Conservation (phyloP, 176 grass and related monocot species). For the Carex parvula region DNA sequence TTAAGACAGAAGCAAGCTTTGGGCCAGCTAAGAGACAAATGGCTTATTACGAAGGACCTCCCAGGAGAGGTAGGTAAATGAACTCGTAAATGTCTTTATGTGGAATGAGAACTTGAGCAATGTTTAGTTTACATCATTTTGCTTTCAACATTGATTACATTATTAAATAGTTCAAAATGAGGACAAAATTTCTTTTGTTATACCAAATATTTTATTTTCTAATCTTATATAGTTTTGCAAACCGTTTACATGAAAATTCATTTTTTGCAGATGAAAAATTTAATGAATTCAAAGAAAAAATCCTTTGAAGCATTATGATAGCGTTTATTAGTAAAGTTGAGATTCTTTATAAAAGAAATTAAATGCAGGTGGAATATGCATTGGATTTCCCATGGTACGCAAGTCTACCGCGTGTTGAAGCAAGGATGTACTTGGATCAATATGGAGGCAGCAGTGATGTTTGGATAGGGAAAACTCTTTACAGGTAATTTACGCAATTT, state of each 20-base stretch:
- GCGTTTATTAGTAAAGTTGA: not conserved
- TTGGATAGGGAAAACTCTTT: constrained; percentile 95
- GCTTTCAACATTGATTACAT: not conserved
- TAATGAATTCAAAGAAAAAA: not conserved
- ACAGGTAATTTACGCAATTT: constrained; percentile 46
- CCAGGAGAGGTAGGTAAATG: constrained; percentile 56
- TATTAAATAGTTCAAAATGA: not conserved
- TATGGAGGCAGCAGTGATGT: constrained; percentile 70
- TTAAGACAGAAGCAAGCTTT: constrained; percentile 31
- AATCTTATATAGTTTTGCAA: not conserved
- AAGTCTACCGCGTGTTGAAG: constrained; percentile 69
- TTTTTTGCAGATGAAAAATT: not conserved
- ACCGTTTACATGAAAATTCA: not conserved
- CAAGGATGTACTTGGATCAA: constrained; percentile 74
- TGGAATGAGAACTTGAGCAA: not conserved
- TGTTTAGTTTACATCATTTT: constrained; percentile 8
- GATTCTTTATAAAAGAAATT: constrained; percentile 8
- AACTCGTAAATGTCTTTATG: not conserved
- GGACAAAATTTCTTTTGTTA: not conserved
- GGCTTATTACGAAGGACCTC: constrained; percentile 50
- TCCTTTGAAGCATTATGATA: not conserved
- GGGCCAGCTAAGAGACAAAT: constrained; percentile 46
- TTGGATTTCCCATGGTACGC: constrained; percentile 79
- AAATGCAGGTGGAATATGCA: constrained; percentile 61
- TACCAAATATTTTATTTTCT: not conserved